Evolutionary conservation across 768 basidiomycete genomes (phyloP), one percentile per base, ranked within the genome.

Genomic region (Suillus paluster): DNA sequence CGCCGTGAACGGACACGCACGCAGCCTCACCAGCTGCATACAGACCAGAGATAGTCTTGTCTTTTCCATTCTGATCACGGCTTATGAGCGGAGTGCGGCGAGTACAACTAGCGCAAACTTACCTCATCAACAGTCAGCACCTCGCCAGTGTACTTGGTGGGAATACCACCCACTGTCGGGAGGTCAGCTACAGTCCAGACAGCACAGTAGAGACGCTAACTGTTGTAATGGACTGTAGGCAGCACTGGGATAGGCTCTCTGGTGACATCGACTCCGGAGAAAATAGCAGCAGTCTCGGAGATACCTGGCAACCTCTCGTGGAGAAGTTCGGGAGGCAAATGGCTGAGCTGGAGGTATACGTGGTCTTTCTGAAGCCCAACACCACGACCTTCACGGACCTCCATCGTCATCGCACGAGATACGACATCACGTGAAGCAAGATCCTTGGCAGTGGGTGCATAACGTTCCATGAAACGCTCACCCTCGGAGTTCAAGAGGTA

Each of bases 391-490:
- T 99, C 97, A 63, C 97, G 92, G 71, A 99, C 92, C 77, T 99
- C 97, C 68, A 99, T 84, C 49, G 97, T 99, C 97, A 99, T 99
- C 58, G 94, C 95, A 69, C 97, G 95, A 54, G 97, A 99, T 42
- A 99, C 97, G 72, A 99, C 97, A 73, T 99, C 97, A 73, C 97
- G 95, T 49, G 97, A 99, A 42, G 97, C 97, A 68, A 99, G 87
- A 83, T 99, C 97, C 84, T 99, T 99, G 64, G 97, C 97, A 48
- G 96, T 97, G 11, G 97, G 97, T 0, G 97, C 97, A 76, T 99
- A 99, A 76, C 97, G 94, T 79, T 99, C 97, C 97, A 99, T 99
- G 84, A 99, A 99, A 62, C 97, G 92, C 78, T 99, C 97, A 75
- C 97, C 97, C 82, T 99, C 92, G 5, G 94, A 93, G 81, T 99